These are phyloP conservation scores for Plenodomus biglobosus DNA, from an alignment of 2,329 filamentous ascomycete species.

Conservation along the genomic window DNA sequence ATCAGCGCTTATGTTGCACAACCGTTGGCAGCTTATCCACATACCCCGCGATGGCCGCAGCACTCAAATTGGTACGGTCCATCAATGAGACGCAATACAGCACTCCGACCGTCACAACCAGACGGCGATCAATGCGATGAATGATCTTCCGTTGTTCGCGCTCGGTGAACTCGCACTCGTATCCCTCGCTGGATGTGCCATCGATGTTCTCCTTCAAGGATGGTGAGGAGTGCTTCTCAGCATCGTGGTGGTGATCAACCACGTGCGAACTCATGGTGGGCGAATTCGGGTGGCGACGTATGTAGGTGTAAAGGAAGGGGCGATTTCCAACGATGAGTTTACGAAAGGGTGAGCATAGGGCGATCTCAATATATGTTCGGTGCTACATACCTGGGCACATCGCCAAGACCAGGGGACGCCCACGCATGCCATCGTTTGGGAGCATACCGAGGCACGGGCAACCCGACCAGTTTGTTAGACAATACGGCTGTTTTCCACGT, in stretches of 20 bases:
- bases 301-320: not conserved
- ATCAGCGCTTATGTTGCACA: constrained; percentile 20
- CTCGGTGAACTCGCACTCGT: constrained; percentile 53
- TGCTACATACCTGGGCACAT: constrained; percentile 2
- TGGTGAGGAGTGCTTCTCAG: not conserved
- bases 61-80: constrained; percentile 76
- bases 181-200: constrained; percentile 26
- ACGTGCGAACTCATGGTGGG: constrained; percentile 26
- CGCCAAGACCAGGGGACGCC: constrained; percentile 13
- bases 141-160: constrained; percentile 69
- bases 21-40: constrained; percentile 3
- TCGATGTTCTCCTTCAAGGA: constrained; percentile 27
- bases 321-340: not conserved
- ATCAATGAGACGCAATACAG: constrained; percentile 77
- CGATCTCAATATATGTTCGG: constrained; percentile 14
- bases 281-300: constrained; percentile 7
- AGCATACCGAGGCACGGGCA: constrained; percentile 32
- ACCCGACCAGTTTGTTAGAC: constrained; percentile 8
- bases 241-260: constrained; percentile 24
- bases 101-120: constrained; percentile 53
- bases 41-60: constrained; percentile 69
- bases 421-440: constrained; percentile 16
- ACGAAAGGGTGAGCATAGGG: not conserved
- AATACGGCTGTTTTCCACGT: no score
- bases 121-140: constrained; percentile 63